Percentiles rank a stretch among this genome's conserved stretches.
phyloP scores from a whole-genome alignment of 1,284 basidiomycete genomes.

The Schizophyllum amplum region DNA sequence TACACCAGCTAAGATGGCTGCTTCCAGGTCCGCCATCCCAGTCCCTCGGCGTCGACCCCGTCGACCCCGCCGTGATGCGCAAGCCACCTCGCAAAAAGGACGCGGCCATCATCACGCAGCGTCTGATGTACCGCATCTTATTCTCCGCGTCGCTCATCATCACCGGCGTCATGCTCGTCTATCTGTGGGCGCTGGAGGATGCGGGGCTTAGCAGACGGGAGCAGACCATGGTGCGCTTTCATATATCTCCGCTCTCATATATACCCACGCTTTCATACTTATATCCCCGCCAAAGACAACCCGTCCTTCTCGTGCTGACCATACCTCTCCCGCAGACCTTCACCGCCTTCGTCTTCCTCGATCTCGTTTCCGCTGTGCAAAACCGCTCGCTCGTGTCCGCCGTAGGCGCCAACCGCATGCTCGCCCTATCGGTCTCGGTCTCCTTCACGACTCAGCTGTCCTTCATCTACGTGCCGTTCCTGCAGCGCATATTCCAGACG shows the following conservation, averaged over 20 bases:
- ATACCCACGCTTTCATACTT: too few species aligned
- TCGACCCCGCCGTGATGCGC: conserved; percentile 85
- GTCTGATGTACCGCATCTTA: conserved; percentile 71
- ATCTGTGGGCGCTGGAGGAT: conserved; percentile 76
- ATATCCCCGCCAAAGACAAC: too few species aligned
- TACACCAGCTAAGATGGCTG: neutral
- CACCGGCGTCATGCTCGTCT: conserved; percentile 82
- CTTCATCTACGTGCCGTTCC: conserved; percentile 84
- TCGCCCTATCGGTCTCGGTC: conserved; percentile 78
- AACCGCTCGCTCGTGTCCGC: conserved; percentile 85
- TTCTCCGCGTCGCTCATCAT: conserved; percentile 93
- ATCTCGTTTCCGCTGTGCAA: conserved; percentile 91
- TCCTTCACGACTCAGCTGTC: conserved; percentile 80
- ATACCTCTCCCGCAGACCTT: conserved; percentile 62
- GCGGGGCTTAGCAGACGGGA: conserved; percentile 77
- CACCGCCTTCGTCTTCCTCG: conserved; percentile 93
- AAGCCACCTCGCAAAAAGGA: conserved; percentile 85
- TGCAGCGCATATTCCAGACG: conserved; percentile 94
- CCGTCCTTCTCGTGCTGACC: neutral
- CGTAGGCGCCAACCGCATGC: conserved; percentile 80
- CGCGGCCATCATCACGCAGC: conserved; percentile 75
- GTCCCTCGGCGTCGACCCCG: conserved; percentile 93
- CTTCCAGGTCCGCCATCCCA: conserved; percentile 84
- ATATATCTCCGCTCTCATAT: too few species aligned
- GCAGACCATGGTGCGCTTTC: conserved; percentile 93